These are phyloP conservation scores for Podila epigama DNA, from an alignment of 192 early-diverging fungal species.

Conservation along the genomic window DNA sequence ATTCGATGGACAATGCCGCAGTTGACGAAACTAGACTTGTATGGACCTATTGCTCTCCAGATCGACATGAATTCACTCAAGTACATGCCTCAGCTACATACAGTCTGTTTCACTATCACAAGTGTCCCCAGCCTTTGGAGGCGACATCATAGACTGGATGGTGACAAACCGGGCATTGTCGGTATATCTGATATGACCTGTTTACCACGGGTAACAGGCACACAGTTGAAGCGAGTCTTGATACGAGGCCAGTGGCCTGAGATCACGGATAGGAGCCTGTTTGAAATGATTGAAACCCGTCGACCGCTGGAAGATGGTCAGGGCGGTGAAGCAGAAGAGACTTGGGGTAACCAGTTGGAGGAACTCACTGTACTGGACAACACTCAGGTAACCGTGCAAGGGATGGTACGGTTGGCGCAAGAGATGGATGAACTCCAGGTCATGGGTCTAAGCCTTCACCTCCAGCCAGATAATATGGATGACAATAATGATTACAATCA, in stretches of 20 bases:
- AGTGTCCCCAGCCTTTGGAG: background rate
- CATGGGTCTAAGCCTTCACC: slow-evolving; percentile 19
- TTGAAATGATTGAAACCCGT: slow-evolving; percentile 21
- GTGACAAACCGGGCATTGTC: background rate
- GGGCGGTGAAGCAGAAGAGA: background rate
- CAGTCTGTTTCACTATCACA: slow-evolving; percentile 12
- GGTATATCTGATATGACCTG: slow-evolving; percentile 5
- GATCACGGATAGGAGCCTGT: slow-evolving; percentile 20
- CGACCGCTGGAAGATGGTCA: background rate
- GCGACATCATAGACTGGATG: background rate
- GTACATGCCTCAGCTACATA: slow-evolving; percentile 22
- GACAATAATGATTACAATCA: background rate
- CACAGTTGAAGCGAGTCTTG: slow-evolving; percentile 8
- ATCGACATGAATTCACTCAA: slow-evolving; percentile 21
- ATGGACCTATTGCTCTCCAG: slow-evolving; percentile 21
- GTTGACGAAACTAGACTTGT: slow-evolving; percentile 11
- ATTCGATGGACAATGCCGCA: slow-evolving; percentile 13
- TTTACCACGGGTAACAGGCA: slow-evolving; percentile 2
- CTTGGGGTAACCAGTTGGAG: slow-evolving; percentile 13
- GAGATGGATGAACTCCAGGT: slow-evolving; percentile 29
- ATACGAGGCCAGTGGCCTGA: slow-evolving; percentile 36
- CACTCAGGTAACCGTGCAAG: slow-evolving; percentile 14
- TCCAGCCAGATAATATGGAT: background rate
- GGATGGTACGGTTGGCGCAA: slow-evolving; percentile 25
- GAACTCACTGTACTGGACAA: slow-evolving; percentile 29